These are phyloP conservation scores for Rhodotorula glutinis DNA, from an alignment of 1,284 basidiomycete species.

Conservation along the genomic window DNA sequence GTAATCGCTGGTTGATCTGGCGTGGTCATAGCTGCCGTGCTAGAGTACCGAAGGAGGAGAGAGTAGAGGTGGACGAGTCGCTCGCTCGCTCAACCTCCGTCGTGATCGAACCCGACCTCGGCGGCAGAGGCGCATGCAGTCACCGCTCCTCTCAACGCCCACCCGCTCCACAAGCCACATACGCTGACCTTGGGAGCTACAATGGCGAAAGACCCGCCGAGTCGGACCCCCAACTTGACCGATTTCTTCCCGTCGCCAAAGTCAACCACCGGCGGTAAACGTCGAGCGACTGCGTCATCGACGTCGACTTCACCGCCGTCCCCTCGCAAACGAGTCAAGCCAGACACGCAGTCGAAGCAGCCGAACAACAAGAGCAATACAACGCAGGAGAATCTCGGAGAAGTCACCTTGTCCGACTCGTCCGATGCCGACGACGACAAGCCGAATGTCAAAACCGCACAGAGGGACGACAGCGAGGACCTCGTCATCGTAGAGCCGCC, in stretches of 20 bases:
- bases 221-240: background rate
- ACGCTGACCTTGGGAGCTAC: background rate
- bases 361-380: too few relatives aligned
- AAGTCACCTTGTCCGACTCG: conserved; percentile 3
- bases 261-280: background rate
- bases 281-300: background rate
- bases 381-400: background rate
- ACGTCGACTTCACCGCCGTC: background rate
- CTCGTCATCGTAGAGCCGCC: conserved; percentile 17
- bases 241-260: background rate
- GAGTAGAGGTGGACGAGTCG: too few relatives aligned
- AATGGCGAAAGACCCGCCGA: background rate
- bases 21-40: background rate
- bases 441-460: background rate
- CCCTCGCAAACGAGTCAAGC: background rate
- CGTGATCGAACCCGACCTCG: too few relatives aligned
- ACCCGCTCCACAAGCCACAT: background rate
- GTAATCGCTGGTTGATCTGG: conserved; percentile 35
- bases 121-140: too few relatives aligned
- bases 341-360: background rate
- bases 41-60: too few relatives aligned
- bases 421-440: background rate
- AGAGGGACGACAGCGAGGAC: conserved; percentile 16
- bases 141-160: background rate
- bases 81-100: too few relatives aligned